phyloP scores from a whole-genome alignment of 768 basidiomycete genomes.

The Tephrocybe sp. region DNA sequence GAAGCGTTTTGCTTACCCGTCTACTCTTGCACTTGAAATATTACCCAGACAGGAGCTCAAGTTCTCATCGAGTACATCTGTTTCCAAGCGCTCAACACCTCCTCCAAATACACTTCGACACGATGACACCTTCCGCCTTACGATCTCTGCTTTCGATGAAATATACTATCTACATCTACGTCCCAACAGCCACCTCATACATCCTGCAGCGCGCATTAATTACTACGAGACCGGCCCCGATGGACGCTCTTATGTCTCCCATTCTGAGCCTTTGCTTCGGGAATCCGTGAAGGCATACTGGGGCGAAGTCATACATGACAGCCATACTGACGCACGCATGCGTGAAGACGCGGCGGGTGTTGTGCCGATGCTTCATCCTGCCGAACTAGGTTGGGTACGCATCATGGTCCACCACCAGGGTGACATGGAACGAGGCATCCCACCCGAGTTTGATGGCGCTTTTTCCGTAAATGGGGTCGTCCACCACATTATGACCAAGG shows the following conservation, averaged over 20 bases:
- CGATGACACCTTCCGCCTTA: conserved; percentile 71
- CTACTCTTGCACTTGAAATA: conserved; percentile 54
- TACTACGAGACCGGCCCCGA: conserved; percentile 55
- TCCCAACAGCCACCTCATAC: conserved; percentile 77
- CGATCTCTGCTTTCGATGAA: conserved; percentile 63
- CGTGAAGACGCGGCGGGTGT: conserved; percentile 64
- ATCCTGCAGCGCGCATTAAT: conserved; percentile 73
- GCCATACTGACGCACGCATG: conserved; percentile 53
- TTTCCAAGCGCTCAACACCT: conserved; percentile 33
- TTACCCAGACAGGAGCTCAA: conserved; percentile 44
- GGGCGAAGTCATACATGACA: conserved; percentile 71
- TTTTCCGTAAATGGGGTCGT: conserved; percentile 68
- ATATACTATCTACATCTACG: conserved; percentile 72
- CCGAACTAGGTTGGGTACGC: conserved; percentile 74
- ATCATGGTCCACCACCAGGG: conserved; percentile 72
- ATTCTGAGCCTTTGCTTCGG: conserved; percentile 61
- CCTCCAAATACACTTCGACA: conserved; percentile 55
- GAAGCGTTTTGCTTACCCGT: conserved; percentile 49
- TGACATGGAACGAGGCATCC: conserved; percentile 41
- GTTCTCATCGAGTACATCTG: conserved; percentile 18
- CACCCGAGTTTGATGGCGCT: conserved; percentile 73
- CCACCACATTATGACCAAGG: conserved; percentile 70
- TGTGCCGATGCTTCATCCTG: conserved; percentile 39
- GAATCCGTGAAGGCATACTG: conserved; percentile 67
- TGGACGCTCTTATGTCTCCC: conserved; percentile 49